These are phyloP conservation scores for Chrysanthemum seticuspe DNA, from an alignment of 129 eudicot genomes.

Conservation along the genomic window DNA sequence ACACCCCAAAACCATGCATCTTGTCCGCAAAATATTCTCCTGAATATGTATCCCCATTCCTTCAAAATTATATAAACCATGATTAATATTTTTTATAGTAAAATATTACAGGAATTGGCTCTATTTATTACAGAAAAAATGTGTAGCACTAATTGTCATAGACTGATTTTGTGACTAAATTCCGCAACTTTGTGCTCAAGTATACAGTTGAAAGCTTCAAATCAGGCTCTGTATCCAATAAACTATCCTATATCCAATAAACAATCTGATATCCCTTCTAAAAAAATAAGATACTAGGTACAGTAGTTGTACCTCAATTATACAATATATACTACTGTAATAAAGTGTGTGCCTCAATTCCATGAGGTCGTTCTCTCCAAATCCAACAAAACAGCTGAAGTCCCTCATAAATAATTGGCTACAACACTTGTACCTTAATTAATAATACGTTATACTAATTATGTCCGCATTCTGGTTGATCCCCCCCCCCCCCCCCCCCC, in stretches of 20 bases:
- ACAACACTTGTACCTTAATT: no score
- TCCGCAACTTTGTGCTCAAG: background rate
- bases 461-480: no score
- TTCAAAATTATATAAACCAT: slow-evolving; percentile 14
- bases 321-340: no score
- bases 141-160: background rate
- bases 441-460: no score
- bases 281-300: background rate
- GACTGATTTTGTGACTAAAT: background rate
- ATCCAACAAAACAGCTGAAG: no score
- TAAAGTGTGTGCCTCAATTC: no score
- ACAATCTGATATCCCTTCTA: background rate
- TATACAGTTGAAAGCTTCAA: background rate
- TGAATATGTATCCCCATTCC: slow-evolving; percentile 89
- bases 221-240: background rate
- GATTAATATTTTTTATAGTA: background rate
- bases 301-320: background rate
- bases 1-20: slow-evolving; percentile 98
- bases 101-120: background rate
- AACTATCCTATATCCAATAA: background rate
- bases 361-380: no score
- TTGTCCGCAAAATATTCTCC: slow-evolving; percentile 99
- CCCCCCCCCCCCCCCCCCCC: no score
- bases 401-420: no score
- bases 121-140: background rate